These are phyloP conservation scores for Fusarium vanettenii DNA, from an alignment of 2,329 filamentous ascomycete species.

Conservation along the genomic window DNA sequence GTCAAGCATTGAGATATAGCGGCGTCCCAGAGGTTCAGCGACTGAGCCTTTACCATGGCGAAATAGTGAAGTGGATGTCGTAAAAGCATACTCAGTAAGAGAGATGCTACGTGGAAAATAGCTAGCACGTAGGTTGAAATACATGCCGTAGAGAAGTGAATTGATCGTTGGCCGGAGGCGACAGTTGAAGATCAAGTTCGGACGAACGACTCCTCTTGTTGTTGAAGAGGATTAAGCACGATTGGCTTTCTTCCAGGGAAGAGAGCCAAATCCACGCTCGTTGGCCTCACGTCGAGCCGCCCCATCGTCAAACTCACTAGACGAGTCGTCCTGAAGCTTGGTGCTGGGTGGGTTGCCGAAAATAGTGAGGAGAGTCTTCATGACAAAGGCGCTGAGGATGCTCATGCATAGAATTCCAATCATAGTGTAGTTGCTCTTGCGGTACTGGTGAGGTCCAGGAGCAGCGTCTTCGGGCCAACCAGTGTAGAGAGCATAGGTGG, in stretches of 20 bases:
- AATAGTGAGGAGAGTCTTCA: conserved; percentile 73
- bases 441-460: conserved; percentile 77
- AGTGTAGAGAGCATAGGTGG: conserved; percentile 89
- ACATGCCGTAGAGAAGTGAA: conserved; percentile 32
- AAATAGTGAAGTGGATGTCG: conserved; percentile 28
- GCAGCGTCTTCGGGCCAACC: conserved; percentile 83
- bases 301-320: conserved; percentile 66
- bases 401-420: conserved; percentile 84
- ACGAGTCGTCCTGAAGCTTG: conserved; percentile 56
- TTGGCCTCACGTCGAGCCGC: conserved; percentile 68
- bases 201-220: conserved; percentile 1
- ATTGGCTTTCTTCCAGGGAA: conserved; percentile 48
- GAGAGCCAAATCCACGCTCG: conserved; percentile 67
- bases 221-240: conserved; percentile 39
- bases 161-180: conserved; percentile 8
- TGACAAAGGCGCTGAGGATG: conserved; percentile 76
- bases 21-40: background rate
- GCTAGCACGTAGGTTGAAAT: conserved; percentile 53
- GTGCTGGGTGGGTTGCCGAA: conserved; percentile 65
- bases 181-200: conserved; percentile 48
- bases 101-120: conserved; percentile 22
- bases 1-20: background rate
- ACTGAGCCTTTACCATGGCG: background rate
- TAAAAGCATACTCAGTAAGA: conserved; percentile 7
- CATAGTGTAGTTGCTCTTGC: conserved; percentile 88